A percentile compares a stretch with the other conserved stretches of the same genome.
Evolutionary conservation across 2,329 filamentous ascomycete species (phyloP).

Genomic region (Nigrospora oryzae): DNA sequence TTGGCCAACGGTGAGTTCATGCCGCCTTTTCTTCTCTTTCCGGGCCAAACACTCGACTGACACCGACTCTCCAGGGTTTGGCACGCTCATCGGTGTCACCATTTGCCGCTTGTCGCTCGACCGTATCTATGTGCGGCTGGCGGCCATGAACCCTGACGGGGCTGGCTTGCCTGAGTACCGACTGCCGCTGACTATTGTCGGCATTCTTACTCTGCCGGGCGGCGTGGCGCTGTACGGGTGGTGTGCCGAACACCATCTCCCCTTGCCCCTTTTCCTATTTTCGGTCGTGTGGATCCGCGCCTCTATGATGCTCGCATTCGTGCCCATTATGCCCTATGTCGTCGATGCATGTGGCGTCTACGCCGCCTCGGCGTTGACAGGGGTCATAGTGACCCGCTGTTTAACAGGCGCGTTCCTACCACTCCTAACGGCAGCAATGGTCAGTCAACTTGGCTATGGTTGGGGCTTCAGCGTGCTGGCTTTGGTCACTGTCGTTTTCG

Average conservation of each 20-base stretch:
- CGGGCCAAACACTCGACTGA: too few relatives aligned
- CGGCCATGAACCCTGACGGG: constrained; percentile 24
- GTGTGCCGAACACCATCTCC: constrained; percentile 32
- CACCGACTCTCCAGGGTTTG: constrained; percentile 26
- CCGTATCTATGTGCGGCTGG: constrained; percentile 40
- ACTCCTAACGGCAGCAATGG: constrained; percentile 37
- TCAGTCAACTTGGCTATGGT: constrained; percentile 40
- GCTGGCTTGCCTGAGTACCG: constrained; percentile 43
- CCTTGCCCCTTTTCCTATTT: constrained; percentile 32
- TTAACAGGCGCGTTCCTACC: constrained; percentile 50
- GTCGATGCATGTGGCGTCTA: constrained; percentile 49
- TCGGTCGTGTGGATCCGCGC: constrained; percentile 35
- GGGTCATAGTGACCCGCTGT: constrained; percentile 45
- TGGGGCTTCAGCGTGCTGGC: constrained; percentile 39
- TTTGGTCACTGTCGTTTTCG: constrained; percentile 29
- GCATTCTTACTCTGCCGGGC: constrained; percentile 35
- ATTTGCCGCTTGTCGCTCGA: constrained; percentile 43
- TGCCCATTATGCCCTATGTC: constrained; percentile 46
- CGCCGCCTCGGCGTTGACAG: constrained; percentile 48
- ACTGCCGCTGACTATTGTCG: constrained; percentile 39
- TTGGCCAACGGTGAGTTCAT: constrained; percentile 40
- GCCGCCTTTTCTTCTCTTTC: too few relatives aligned
- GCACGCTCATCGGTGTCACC: constrained; percentile 35
- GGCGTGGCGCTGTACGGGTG: constrained; percentile 41
- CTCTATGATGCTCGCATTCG: constrained; percentile 32